A percentile compares a stretch with the other conserved stretches of the same genome.
Evolutionary conservation across 345 rosid genomes (phyloP).

Genomic region (Camelina laxa): DNA sequence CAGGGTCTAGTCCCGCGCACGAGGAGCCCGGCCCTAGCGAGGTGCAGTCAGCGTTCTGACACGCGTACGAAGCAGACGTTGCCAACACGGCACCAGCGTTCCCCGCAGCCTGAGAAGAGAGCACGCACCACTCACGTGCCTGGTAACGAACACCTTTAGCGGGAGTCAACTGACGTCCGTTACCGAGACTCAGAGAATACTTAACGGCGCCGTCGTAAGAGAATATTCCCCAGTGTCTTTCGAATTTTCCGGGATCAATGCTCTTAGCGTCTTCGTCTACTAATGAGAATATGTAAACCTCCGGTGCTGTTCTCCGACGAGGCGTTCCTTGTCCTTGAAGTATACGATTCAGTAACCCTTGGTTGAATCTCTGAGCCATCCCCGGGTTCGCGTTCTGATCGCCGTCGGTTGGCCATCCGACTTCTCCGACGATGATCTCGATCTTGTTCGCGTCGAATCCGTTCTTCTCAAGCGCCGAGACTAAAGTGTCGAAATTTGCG

Average conservation of each 20-base stretch:
- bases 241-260: conserved; percentile 72
- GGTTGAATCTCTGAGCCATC: conserved; percentile 78
- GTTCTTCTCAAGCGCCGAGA: conserved; percentile 71
- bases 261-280: conserved; percentile 89
- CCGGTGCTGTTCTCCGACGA: conserved; percentile 60
- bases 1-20: conserved; percentile 52
- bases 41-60: conserved; percentile 73
- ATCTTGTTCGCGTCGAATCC: conserved; percentile 63
- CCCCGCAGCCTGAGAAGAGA: conserved; percentile 51
- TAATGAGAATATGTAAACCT: conserved; percentile 72
- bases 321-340: conserved; percentile 70
- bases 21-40: conserved; percentile 65
- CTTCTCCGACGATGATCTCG: conserved; percentile 84
- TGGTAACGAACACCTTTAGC: conserved; percentile 72
- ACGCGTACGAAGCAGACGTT: conserved; percentile 51
- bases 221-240: conserved; percentile 86
- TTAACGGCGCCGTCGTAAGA: conserved; percentile 72
- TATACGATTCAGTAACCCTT: conserved; percentile 71
- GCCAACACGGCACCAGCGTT: conserved; percentile 19
- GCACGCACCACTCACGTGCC: conserved; percentile 73
- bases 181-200: conserved; percentile 52
- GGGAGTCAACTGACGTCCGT: conserved; percentile 50
- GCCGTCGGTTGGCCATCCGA: conserved; percentile 95
- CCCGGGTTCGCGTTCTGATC: conserved; percentile 57
- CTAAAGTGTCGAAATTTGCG: conserved; percentile 84